Evolutionary conservation across 208 protist species (phyloP).

Genomic region (Leishmania arabica): DNA sequence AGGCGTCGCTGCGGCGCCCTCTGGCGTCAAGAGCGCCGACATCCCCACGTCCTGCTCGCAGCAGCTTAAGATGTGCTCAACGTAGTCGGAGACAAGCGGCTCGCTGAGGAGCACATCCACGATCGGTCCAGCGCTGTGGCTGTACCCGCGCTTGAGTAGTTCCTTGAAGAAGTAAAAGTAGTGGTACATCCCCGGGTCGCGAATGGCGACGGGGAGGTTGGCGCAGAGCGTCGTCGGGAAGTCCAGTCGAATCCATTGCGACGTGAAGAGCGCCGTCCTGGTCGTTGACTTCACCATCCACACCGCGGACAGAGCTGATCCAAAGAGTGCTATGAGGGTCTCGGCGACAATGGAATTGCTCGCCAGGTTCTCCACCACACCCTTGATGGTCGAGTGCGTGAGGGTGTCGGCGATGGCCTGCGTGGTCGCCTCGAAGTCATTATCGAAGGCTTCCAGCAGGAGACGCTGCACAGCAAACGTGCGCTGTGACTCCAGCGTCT

Average conservation of each 20-base stretch:
- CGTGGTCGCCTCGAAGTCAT: conserved; percentile 48
- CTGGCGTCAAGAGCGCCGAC: conserved; percentile 19
- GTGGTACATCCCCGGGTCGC: conserved; percentile 37
- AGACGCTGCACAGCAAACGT: conserved; percentile 57
- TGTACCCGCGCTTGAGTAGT: conserved; percentile 70
- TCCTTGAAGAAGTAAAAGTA: conserved; percentile 79
- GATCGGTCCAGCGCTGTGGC: conserved; percentile 66
- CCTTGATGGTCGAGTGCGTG: conserved; percentile 21
- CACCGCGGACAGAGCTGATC: conserved; percentile 42
- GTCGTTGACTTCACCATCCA: conserved; percentile 51
- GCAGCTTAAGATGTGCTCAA: conserved; percentile 33
- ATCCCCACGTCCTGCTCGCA: conserved; percentile 35
- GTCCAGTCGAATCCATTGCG: conserved; percentile 43
- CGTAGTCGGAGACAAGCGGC: conserved; percentile 34
- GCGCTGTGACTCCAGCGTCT: conserved; percentile 27
- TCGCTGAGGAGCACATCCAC: conserved; percentile 62
- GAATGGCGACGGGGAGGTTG: conserved; percentile 36
- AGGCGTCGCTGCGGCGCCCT: conserved; percentile 18
- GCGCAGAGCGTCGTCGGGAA: conserved; percentile 44
- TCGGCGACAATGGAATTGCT: conserved; percentile 56
- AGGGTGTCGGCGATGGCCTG: conserved; percentile 46
- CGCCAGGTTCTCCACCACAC: conserved; percentile 50
- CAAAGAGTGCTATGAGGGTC: conserved; percentile 70
- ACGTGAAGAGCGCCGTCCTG: conserved; percentile 47
- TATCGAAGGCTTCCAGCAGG: conserved; percentile 64